Evolutionary conservation across 768 basidiomycete species (phyloP).

Genomic region (Mycena albidolilacea): DNA sequence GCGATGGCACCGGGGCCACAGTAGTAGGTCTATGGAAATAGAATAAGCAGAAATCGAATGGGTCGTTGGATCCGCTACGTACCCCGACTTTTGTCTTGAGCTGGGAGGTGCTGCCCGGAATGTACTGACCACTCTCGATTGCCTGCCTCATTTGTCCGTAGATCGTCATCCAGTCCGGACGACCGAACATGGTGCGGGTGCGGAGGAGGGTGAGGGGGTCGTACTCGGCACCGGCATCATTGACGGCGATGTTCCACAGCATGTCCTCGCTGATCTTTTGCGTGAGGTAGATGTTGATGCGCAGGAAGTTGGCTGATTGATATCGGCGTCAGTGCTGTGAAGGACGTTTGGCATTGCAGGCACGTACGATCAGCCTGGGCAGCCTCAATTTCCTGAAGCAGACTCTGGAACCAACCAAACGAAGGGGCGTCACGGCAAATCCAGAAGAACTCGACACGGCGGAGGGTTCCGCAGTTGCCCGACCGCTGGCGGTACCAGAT

Average conservation of each 20-base stretch:
- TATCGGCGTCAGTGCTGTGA: slow-evolving; percentile 33
- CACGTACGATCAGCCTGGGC: slow-evolving; percentile 90
- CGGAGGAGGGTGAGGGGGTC: slow-evolving; percentile 92
- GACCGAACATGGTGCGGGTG: slow-evolving; percentile 91
- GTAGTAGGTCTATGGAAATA: slow-evolving; percentile 79
- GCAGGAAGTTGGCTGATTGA: slow-evolving; percentile 88
- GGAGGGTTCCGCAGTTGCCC: slow-evolving; percentile 82
- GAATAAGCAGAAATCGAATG: slow-evolving; percentile 24
- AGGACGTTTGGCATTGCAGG: not conserved
- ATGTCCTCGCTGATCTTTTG: slow-evolving; percentile 89
- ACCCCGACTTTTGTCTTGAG: slow-evolving; percentile 89
- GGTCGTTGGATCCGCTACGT: slow-evolving; percentile 48
- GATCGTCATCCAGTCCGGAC: slow-evolving; percentile 91
- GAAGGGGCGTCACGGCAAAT: slow-evolving; percentile 94
- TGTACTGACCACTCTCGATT: slow-evolving; percentile 87
- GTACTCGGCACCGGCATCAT: slow-evolving; percentile 87
- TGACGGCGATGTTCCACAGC: slow-evolving; percentile 93
- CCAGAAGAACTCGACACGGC: slow-evolving; percentile 96
- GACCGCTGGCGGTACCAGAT: slow-evolving; percentile 94
- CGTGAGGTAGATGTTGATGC: slow-evolving; percentile 92
- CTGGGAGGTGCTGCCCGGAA: slow-evolving; percentile 84
- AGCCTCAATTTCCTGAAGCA: slow-evolving; percentile 90
- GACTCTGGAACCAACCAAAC: slow-evolving; percentile 97
- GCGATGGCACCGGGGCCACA: slow-evolving; percentile 87
- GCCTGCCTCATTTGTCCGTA: slow-evolving; percentile 82